Evolutionary conservation across 371 early-diverging fungal genomes (phyloP).

Genomic region (Vairimorpha apis): DNA sequence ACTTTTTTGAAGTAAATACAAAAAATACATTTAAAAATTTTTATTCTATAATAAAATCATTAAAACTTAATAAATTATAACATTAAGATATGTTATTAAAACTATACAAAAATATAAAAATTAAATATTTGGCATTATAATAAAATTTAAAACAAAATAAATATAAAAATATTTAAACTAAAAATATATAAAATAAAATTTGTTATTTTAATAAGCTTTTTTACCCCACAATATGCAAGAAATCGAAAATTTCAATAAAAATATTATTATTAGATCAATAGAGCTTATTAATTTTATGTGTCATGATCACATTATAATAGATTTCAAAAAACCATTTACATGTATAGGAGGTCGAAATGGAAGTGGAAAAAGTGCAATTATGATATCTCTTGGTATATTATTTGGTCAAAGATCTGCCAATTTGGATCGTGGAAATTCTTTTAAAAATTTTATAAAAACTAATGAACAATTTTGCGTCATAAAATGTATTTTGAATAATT

Average conservation of each 20-base stretch:
- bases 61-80: no score
- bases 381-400: slow-evolving; percentile 61
- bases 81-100: no score
- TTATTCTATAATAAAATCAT: no score
- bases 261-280: slow-evolving; percentile 36
- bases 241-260: background rate
- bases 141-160: no score
- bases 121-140: no score
- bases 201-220: background rate
- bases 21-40: no score
- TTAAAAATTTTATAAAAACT: slow-evolving; percentile 56
- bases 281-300: slow-evolving; percentile 64
- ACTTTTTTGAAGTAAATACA: no score
- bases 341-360: slow-evolving; percentile 63
- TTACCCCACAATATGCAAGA: background rate
- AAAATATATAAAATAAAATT: no score
- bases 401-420: slow-evolving; percentile 58
- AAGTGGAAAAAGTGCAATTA: slow-evolving; percentile 63
- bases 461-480: slow-evolving; percentile 47
- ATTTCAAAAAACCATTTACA: slow-evolving; percentile 57
- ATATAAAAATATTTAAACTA: no score
- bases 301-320: slow-evolving; percentile 56
- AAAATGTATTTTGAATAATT: slow-evolving; percentile 38
- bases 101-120: no score
- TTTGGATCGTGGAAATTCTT: slow-evolving; percentile 60